These are phyloP conservation scores for Podaxis sp. DNA, from an alignment of 768 basidiomycete genomes.

Conservation along the genomic window DNA sequence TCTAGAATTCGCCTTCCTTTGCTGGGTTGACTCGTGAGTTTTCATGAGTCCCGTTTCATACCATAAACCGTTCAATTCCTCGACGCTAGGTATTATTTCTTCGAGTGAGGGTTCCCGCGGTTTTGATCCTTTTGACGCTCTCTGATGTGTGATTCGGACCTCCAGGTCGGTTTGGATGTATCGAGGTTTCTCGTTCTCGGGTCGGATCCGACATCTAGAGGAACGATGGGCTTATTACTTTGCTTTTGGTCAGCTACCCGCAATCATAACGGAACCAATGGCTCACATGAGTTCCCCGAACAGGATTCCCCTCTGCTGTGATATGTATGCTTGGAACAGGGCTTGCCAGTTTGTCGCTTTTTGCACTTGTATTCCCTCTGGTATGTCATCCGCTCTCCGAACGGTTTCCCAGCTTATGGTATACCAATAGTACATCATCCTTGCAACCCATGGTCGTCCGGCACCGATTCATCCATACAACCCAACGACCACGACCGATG, in stretches of 20 bases:
- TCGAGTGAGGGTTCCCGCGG: constrained; percentile 57
- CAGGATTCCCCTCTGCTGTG: constrained; percentile 69
- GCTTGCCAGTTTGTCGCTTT: constrained; percentile 78
- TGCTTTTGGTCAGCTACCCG: constrained; percentile 62
- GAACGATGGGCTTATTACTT: constrained; percentile 90
- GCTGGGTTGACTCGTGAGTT: constrained; percentile 86
- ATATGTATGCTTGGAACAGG: constrained; percentile 73
- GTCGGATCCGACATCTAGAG: constrained; percentile 72
- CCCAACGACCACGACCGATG: constrained; percentile 35
- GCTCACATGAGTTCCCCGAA: constrained; percentile 7
- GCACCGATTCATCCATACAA: constrained; percentile 76
- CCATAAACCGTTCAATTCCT: not conserved
- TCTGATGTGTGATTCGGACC: not conserved
- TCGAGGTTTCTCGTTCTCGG: constrained; percentile 65
- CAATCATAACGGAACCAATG: not conserved
- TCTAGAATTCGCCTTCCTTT: constrained; percentile 69
- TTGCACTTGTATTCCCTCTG: constrained; percentile 78
- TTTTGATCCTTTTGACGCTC: not conserved
- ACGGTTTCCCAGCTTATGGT: not conserved
- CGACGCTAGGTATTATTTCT: constrained; percentile 77
- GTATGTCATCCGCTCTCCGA: constrained; percentile 39
- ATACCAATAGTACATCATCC: constrained; percentile 68
- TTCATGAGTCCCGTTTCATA: not conserved
- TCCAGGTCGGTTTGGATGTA: constrained; percentile 77
- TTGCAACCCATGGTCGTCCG: constrained; percentile 78